Evolutionary conservation across 495 filamentous ascomycete species (phyloP), one percentile per base, ranked within the genome.

Genomic region (Lasiosphaeria hispida): DNA sequence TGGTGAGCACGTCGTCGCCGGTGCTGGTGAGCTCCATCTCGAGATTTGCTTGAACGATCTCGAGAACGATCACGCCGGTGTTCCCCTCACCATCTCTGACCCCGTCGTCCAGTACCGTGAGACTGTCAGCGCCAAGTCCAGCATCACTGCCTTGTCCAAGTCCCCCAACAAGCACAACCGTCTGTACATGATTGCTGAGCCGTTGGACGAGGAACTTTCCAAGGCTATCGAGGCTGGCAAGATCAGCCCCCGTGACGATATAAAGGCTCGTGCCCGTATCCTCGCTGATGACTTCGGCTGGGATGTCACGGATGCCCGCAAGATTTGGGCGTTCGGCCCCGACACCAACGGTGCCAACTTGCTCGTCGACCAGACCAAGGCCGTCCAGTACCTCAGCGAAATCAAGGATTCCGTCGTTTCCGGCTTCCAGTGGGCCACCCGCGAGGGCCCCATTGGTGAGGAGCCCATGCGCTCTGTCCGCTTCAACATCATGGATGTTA

Each of bases 141-240:
- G 85, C 81, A 97, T 97, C 63, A 96, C 92, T 71, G 94, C 94
- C 56, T 83, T 99, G 59, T 99, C 94, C 70, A 99, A 99, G 84
- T 99, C 94, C 10, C 94, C 94, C 77, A 99, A 99, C 85, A 99
- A 99, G 90, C 94, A 99, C 88, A 99, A 99, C 81, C 91, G 94
- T 87, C 84, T 99, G 14, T 99, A 97, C 83, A 83, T 99, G 73
- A 85, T 83, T 70, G 94, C 94, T 58, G 74, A 90, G 77, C 95
- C 94, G 57, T 79, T 99, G 41, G 85, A 82, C 9, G 94, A 99
- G 81, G 94, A 97, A 60, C 87, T 97, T 51, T 81, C 89, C 59
- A 85, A 85, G 66, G 89, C 87, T 69, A 99, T 99, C 65, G 94
- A 99, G 82, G 65, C 74, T 45, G 94, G 95, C 80, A 91, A 89